These are phyloP conservation scores for Ilex aquifolium DNA, from an alignment of 257 asterid genomes.

Conservation along the genomic window DNA sequence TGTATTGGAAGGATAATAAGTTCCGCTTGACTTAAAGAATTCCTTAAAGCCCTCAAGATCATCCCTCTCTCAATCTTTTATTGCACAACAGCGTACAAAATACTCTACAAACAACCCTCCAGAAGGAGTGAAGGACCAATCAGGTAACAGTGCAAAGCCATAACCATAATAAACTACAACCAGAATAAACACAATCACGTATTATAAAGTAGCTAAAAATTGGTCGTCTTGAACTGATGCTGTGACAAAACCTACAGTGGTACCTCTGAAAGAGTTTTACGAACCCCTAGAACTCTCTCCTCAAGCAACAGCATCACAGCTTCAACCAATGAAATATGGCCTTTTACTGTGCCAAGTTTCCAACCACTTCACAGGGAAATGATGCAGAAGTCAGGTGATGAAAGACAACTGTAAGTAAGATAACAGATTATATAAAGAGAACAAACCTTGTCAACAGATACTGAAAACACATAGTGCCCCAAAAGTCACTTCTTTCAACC, in stretches of 20 bases:
- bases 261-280: slow-evolving; percentile 95
- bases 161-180: slow-evolving; percentile 83
- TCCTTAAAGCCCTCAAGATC: slow-evolving; percentile 44
- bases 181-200: not conserved
- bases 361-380: slow-evolving; percentile 53
- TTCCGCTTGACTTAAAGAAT: slow-evolving; percentile 30
- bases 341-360: slow-evolving; percentile 94
- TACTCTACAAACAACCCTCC: slow-evolving; percentile 94
- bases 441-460: slow-evolving; percentile 90
- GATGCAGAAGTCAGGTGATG: slow-evolving; percentile 2
- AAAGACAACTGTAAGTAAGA: no score
- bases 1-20: slow-evolving; percentile 53
- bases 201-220: no score
- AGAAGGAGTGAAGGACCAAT: slow-evolving; percentile 47
- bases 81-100: slow-evolving; percentile 76
- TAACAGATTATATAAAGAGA: not conserved
- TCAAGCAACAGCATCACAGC: slow-evolving; percentile 75
- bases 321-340: slow-evolving; percentile 62
- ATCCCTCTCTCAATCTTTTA: slow-evolving; percentile 37
- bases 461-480: slow-evolving; percentile 39
- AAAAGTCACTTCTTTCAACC: no score
- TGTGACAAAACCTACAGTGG: not conserved
- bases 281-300: slow-evolving; percentile 63
- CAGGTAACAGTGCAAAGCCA: slow-evolving; percentile 99
- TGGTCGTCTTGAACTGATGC: no score